Evolutionary conservation across 2,329 filamentous ascomycete genomes (phyloP).

Genomic region (Fonsecaea pedrosoi): DNA sequence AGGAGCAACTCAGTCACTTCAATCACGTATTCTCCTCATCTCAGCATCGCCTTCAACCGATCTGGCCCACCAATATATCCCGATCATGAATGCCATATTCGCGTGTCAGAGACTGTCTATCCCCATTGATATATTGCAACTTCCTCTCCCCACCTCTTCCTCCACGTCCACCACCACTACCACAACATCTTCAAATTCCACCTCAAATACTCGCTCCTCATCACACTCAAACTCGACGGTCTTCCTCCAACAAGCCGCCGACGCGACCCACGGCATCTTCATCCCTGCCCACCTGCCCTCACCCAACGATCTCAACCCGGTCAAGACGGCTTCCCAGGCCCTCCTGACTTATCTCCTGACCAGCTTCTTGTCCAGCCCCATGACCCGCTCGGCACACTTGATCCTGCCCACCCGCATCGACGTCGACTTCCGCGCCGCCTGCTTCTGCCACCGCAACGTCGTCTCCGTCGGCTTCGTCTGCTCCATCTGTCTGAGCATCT

Average conservation of each 20-base stretch:
- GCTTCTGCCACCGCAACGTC: constrained; percentile 92
- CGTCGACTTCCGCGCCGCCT: constrained; percentile 97
- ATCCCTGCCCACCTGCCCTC: constrained; percentile 57
- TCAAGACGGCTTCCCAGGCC: constrained; percentile 63
- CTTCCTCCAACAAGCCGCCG: constrained; percentile 89
- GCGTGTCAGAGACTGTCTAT: constrained; percentile 87
- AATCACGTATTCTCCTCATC: constrained; percentile 84
- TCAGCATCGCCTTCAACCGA: constrained; percentile 90
- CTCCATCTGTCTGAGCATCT: constrained; percentile 94
- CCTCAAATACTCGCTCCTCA: not conserved
- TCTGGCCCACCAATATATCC: constrained; percentile 88
- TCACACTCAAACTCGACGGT: constrained; percentile 62
- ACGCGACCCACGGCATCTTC: constrained; percentile 74
- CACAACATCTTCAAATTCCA: not conserved
- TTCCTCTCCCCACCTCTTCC: constrained; percentile 49
- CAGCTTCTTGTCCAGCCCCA: constrained; percentile 79
- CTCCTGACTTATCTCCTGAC: constrained; percentile 94
- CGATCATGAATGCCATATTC: constrained; percentile 98
- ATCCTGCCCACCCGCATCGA: constrained; percentile 80
- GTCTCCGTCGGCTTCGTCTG: constrained; percentile 95
- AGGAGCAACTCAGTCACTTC: constrained; percentile 55
- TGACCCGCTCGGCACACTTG: constrained; percentile 65
- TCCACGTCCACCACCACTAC: constrained; percentile 1
- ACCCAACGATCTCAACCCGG: not conserved
- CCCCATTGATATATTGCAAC: constrained; percentile 88